These are phyloP conservation scores for Colletotrichum sublineola DNA, from an alignment of 2,329 filamentous ascomycete species.

Conservation along the genomic window DNA sequence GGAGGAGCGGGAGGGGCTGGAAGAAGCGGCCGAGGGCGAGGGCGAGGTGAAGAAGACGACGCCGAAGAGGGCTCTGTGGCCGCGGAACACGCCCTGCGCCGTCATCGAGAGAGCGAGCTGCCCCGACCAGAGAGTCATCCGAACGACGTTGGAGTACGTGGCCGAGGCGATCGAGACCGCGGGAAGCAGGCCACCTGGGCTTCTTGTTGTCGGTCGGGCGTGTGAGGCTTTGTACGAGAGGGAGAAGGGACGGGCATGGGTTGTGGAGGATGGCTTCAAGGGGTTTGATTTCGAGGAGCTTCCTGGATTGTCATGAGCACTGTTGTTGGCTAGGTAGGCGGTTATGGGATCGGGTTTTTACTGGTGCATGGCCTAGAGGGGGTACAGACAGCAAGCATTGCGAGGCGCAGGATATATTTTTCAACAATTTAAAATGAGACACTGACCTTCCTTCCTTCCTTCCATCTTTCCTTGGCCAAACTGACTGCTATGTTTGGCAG, in stretches of 20 bases:
- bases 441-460: neutral
- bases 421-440: neutral
- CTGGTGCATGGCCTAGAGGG: neutral
- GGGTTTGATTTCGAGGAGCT: constrained; percentile 70
- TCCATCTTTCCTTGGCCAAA: too few relatives aligned
- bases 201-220: constrained; percentile 86
- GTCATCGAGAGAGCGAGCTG: constrained; percentile 95
- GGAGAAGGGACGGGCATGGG: constrained; percentile 76
- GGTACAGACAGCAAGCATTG: constrained; percentile 8
- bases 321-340: neutral
- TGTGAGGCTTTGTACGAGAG: constrained; percentile 81
- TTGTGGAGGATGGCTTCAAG: constrained; percentile 87
- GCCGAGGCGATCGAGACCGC: constrained; percentile 87
- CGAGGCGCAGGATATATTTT: neutral
- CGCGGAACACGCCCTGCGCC: constrained; percentile 84
- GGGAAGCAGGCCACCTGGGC: constrained; percentile 87
- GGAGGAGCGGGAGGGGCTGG: constrained; percentile 43
- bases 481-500: too few relatives aligned
- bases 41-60: neutral
- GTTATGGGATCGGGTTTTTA: neutral
- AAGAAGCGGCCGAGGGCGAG: constrained; percentile 48
- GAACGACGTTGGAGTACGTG: constrained; percentile 85
- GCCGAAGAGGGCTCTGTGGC: constrained; percentile 70
- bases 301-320: constrained; percentile 25
- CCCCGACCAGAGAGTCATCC: constrained; percentile 91